Base-by-base conservation (phyloP, 495 filamentous ascomycete genomes). In the Aspergillus panamensis region DNA sequence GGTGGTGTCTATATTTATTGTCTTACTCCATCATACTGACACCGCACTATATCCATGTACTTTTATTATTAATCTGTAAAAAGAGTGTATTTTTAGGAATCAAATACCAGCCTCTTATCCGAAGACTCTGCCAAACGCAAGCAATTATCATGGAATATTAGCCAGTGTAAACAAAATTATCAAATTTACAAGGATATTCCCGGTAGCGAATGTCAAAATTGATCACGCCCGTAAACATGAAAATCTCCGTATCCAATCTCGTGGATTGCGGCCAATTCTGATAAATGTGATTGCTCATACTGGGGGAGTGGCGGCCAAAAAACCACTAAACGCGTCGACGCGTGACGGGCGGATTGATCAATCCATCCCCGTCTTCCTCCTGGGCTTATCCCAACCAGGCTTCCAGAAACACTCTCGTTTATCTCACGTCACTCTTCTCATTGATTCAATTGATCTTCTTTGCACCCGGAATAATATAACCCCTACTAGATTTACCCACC, bases 311-410 rank as follows among this genome's bases (percentile, higher is more conserved):
- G 55, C 48, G 35, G 50, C 32, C 21, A 30, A 55, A 42, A 62
- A 64, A 66, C 61, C 65, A 72, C 68, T 76, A 65, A 67, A 76
- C 73, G 73, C 73, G 73, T 76, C 73, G 73, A 74, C 72, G 72
- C 73, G 73, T 55, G 65, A 60, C 59, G 51, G 40, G 31, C 52
- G 33, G 32, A 43, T 12, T 17, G 51, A 48, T 62, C 35, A 60
- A 62, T 62, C 48, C 29, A 60, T 62, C 57, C 57, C 19, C 53
- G 48, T 55, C 42, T 48, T 29, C 53, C 57, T 55, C 42, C 66
- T 60, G 61, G 61, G 53, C 59, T 60, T 60, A 60, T 63, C 58
- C 51, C 48, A 58, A 25, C 30, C 54, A 56, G 35, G n/a, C 37
- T 31, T 43, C 45, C 29, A 14, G 13, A 12, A 20, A 16, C 21